Evolutionary conservation across 2,329 filamentous ascomycete genomes (phyloP).

Genomic region (Cladobotryum protrusum): DNA sequence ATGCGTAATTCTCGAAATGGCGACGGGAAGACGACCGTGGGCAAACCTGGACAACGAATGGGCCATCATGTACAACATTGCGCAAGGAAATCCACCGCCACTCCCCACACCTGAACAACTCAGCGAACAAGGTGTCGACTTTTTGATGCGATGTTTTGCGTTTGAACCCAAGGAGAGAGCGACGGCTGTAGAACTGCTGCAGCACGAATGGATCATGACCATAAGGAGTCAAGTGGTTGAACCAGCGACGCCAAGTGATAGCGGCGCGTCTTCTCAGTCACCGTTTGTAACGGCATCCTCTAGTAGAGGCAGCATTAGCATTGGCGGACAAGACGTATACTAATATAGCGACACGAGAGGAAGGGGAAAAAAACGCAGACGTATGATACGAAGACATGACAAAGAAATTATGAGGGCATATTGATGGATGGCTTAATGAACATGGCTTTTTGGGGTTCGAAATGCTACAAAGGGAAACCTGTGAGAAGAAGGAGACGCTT

Average conservation of each 20-base stretch:
- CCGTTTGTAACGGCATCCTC: constrained; percentile 28
- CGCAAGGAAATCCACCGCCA: constrained; percentile 87
- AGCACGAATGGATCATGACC: constrained; percentile 83
- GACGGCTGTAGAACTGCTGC: constrained; percentile 79
- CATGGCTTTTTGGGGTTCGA: no score
- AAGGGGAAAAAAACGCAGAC: background rate
- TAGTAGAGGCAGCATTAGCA: constrained; percentile 21
- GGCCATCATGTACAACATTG: constrained; percentile 99
- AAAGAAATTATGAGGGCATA: no score
- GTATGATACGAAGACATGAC: no score
- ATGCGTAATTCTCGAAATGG: constrained; percentile 97
- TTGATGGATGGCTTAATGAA: no score
- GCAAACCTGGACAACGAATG: constrained; percentile 95
- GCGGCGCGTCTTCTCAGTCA: constrained; percentile 35
- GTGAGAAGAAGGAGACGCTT: no score
- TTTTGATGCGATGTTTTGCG: constrained; percentile 79
- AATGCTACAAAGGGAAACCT: no score
- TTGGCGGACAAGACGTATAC: constrained; percentile 20
- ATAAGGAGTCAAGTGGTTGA: constrained; percentile 61
- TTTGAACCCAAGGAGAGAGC: constrained; percentile 73
- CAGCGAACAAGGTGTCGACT: constrained; percentile 78
- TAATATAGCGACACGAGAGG: constrained; percentile 5
- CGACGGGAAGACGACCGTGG: constrained; percentile 90
- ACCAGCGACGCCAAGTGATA: constrained; percentile 56
- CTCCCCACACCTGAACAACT: constrained; percentile 78